Evolutionary conservation across 2,329 filamentous ascomycete species (phyloP).

Genomic region (Hypomyces rosellus): DNA sequence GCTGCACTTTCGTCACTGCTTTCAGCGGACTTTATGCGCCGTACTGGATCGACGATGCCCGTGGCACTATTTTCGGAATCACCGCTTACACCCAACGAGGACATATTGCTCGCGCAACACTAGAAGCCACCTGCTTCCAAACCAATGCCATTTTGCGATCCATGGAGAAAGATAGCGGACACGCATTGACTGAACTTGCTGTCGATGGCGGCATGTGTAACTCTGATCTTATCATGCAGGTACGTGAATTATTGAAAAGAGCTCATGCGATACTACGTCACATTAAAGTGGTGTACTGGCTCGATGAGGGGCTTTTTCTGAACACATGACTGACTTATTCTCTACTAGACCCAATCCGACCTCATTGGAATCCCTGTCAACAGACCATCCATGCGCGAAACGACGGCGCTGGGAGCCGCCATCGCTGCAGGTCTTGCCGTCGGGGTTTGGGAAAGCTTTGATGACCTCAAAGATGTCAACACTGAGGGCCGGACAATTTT

Average conservation of each 20-base stretch:
- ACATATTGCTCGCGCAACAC: constrained; percentile 71
- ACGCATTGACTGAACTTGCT: constrained; percentile 63
- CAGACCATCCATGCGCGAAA: constrained; percentile 76
- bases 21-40: constrained; percentile 77
- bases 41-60: constrained; percentile 79
- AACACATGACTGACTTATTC: constrained; percentile 4
- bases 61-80: constrained; percentile 73
- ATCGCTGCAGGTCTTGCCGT: constrained; percentile 77
- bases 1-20: constrained; percentile 71
- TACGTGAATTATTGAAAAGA: constrained; percentile 16
- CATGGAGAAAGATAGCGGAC: constrained; percentile 75
- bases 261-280: not conserved
- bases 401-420: constrained; percentile 72
- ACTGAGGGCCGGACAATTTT: constrained; percentile 63
- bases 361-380: constrained; percentile 74
- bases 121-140: constrained; percentile 78
- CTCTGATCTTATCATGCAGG: constrained; percentile 72
- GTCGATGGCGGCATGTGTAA: constrained; percentile 84
- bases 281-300: not conserved
- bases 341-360: constrained; percentile 62
- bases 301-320: not conserved
- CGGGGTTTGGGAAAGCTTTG: constrained; percentile 66
- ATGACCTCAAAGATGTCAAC: constrained; percentile 67
- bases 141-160: constrained; percentile 76
- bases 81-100: constrained; percentile 70